Percentiles rank a stretch among this genome's conserved stretches.
phyloP scores from a whole-genome alignment of 2,329 filamentous ascomycete species.

The Beauveria varroae region DNA sequence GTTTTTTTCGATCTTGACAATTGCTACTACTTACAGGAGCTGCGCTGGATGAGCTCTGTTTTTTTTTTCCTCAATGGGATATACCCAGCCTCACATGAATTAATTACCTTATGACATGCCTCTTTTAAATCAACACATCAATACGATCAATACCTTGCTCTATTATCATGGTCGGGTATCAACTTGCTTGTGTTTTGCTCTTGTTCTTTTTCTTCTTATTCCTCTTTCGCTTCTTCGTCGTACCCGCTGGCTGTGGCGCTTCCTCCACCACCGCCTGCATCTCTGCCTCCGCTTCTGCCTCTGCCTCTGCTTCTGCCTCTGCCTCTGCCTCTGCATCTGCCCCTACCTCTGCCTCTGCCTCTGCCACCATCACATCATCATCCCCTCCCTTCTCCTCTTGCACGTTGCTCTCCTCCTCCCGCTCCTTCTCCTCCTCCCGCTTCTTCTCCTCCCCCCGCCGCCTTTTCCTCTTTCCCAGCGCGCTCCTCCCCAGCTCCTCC shows the following conservation, averaged over 20 bases:
- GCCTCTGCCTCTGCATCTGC: neutral
- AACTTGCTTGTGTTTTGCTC: neutral
- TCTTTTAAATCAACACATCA: neutral
- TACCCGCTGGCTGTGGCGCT: neutral
- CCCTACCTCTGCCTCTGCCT: neutral
- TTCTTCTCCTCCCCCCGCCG: slow-evolving; percentile 13
- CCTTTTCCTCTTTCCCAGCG: slow-evolving; percentile 31
- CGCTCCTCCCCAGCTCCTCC: slow-evolving; percentile 28
- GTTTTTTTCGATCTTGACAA: neutral
- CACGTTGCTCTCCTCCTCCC: neutral
- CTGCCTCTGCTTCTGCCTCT: too few species aligned
- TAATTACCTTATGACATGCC: neutral
- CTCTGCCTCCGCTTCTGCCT: neutral
- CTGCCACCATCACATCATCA: neutral
- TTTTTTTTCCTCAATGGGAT: neutral
- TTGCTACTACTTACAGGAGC: neutral
- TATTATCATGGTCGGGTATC: too few species aligned
- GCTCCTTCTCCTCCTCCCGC: neutral
- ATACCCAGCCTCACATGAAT: neutral
- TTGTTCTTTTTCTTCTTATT: slow-evolving; percentile 16
- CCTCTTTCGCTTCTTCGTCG: slow-evolving; percentile 14
- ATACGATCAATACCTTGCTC: too few species aligned
- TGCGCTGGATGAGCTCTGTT: neutral
- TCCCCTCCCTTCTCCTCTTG: neutral
- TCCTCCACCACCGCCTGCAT: neutral